A percentile compares a stretch with the other conserved stretches of the same genome.
These are phyloP conservation scores for Prunus fruticosa DNA, from an alignment of 306 rosid species.

Conservation along the genomic window DNA sequence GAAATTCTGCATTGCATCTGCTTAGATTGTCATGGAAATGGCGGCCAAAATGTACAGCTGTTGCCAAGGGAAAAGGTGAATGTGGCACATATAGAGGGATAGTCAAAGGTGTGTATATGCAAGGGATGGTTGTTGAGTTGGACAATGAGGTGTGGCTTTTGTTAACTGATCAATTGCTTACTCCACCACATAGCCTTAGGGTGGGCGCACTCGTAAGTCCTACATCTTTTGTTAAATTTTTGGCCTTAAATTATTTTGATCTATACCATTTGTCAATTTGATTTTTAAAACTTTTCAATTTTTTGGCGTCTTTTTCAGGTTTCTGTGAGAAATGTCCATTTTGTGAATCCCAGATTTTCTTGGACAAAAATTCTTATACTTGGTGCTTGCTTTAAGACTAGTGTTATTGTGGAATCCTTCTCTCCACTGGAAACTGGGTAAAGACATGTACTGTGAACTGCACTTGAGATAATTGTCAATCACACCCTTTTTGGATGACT, in stretches of 20 bases:
- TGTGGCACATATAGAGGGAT: slow-evolving; percentile 66
- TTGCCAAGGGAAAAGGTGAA: slow-evolving; percentile 51
- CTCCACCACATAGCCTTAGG: slow-evolving; percentile 73
- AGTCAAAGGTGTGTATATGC: slow-evolving; percentile 66
- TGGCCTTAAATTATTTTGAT: background rate
- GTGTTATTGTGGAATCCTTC: slow-evolving; percentile 63
- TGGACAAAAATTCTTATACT: slow-evolving; percentile 83
- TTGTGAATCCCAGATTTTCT: slow-evolving; percentile 67
- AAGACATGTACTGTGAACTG: slow-evolving; percentile 17
- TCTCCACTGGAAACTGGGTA: slow-evolving; percentile 81
- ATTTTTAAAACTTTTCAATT: background rate
- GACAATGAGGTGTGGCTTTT: slow-evolving; percentile 87
- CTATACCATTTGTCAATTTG: background rate
- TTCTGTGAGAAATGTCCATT: slow-evolving; percentile 72
- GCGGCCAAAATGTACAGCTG: slow-evolving; percentile 12
- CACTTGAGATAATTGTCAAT: slow-evolving; percentile 3
- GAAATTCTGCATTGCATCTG: slow-evolving; percentile 43
- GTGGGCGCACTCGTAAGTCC: slow-evolving; percentile 78
- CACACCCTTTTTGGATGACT: background rate
- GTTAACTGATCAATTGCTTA: slow-evolving; percentile 56
- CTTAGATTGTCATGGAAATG: slow-evolving; percentile 31
- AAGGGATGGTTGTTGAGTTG: slow-evolving; percentile 88
- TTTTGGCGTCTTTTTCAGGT: slow-evolving; percentile 39
- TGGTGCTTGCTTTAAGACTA: slow-evolving; percentile 83
- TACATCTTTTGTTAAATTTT: background rate